Conservation (phyloP, 2,329 filamentous ascomycete species). For the Hypomyces perniciosus region DNA sequence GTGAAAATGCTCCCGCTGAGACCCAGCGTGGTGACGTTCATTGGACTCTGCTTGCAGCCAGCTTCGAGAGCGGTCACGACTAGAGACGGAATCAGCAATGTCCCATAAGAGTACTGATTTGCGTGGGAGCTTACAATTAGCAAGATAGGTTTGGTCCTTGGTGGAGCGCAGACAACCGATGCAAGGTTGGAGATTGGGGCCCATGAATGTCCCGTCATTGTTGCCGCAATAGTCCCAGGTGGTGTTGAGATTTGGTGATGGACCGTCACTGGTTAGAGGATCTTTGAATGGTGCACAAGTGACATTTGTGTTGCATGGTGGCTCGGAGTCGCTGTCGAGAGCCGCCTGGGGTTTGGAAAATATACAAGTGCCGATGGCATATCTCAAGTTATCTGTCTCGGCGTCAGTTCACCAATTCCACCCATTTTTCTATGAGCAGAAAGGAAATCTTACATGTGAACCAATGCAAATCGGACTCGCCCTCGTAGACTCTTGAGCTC, state of each 20-base stretch:
- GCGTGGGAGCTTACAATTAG: conserved; percentile 41
- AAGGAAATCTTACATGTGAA: conserved; percentile 38
- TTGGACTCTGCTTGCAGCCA: conserved; percentile 41
- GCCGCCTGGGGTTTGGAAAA: conserved; percentile 31
- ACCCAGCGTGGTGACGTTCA: conserved; percentile 31
- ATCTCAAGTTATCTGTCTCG: conserved; percentile 43
- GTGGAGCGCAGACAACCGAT: conserved; percentile 38
- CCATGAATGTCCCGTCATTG: conserved; percentile 27
- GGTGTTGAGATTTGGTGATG: conserved; percentile 16
- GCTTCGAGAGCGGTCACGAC: conserved; percentile 43
- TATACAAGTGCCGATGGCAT: conserved; percentile 41
- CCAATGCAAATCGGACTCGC: conserved; percentile 39
- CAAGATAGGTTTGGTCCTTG: conserved; percentile 35
- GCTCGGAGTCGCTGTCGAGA: conserved; percentile 25
- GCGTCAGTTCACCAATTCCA: background rate
- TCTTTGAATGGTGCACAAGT: conserved; percentile 36
- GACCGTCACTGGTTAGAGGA: conserved; percentile 29
- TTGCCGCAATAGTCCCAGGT: conserved; percentile 39
- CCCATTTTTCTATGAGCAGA: background rate
- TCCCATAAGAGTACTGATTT: no score
- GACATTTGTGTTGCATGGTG: conserved; percentile 37
- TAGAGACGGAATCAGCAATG: conserved; percentile 19
- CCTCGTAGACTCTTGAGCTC: conserved; percentile 34
- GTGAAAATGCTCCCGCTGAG: conserved; percentile 41
- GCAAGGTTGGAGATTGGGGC: conserved; percentile 30